Conservation (phyloP, 2,329 filamentous ascomycete genomes). For the Cryphonectria parasitica region DNA sequence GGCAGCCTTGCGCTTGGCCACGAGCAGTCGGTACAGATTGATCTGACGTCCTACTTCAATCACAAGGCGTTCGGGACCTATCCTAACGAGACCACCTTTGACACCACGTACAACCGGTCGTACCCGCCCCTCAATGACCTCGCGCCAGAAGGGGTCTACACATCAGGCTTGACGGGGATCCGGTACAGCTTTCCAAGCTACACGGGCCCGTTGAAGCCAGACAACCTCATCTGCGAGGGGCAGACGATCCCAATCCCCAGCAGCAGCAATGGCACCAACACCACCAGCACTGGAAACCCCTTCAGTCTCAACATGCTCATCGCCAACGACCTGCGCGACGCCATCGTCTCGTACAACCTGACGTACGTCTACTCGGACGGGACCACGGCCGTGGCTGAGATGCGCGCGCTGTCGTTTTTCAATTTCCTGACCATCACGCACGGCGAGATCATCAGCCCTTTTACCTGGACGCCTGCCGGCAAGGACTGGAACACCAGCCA, state of each 20-base stretch:
- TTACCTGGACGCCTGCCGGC: conserved; percentile 44
- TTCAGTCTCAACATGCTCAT: conserved; percentile 47
- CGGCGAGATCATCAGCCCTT: conserved; percentile 50
- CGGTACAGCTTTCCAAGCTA: conserved; percentile 49
- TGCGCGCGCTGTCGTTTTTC: conserved; percentile 50
- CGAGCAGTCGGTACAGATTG: conserved; percentile 36
- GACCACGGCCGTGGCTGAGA: conserved; percentile 43
- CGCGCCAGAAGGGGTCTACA: conserved; percentile 37
- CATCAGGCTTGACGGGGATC: conserved; percentile 46
- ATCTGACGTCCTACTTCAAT: conserved; percentile 46
- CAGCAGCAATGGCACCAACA: conserved; percentile 10
- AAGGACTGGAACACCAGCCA: conserved; percentile 48
- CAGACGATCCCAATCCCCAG: conserved; percentile 42
- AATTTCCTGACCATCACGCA: conserved; percentile 49
- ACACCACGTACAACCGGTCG: conserved; percentile 43
- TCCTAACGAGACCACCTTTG: conserved; percentile 51
- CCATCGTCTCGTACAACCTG: conserved; percentile 45
- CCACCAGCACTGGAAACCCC: conserved; percentile 13
- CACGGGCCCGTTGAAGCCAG: conserved; percentile 37
- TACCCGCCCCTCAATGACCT: conserved; percentile 43
- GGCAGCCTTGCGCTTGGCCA: conserved; percentile 9
- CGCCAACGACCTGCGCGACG: conserved; percentile 45
- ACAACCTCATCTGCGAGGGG: conserved; percentile 49
- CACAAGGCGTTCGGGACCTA: conserved; percentile 51
- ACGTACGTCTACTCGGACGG: conserved; percentile 49